Percentiles rank a stretch among this genome's conserved stretches.
These are phyloP conservation scores for Astragalus glycyphyllos DNA, from an alignment of 306 rosid genomes.

Conservation along the genomic window DNA sequence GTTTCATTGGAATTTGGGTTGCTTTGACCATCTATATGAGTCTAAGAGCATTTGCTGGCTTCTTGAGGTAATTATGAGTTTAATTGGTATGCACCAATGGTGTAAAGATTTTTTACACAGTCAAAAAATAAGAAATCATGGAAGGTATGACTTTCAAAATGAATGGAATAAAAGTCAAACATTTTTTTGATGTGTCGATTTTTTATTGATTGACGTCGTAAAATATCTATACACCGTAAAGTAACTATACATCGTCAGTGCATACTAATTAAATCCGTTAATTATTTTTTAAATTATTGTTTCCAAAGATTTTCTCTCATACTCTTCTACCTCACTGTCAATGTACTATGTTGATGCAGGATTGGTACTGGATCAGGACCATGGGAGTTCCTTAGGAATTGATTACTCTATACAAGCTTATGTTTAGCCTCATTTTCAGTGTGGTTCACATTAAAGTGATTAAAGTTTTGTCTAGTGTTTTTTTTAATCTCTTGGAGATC, in stretches of 20 bases:
- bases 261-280: no score
- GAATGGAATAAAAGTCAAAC: no score
- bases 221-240: no score
- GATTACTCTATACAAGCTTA: conserved; percentile 20
- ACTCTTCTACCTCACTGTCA: background rate
- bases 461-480: conserved; percentile 14
- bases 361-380: conserved; percentile 97
- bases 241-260: no score
- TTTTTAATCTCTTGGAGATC: conserved; percentile 18
- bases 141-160: no score
- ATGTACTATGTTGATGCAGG: conserved; percentile 54
- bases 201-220: no score
- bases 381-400: conserved; percentile 73
- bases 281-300: background rate
- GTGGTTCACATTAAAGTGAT: conserved; percentile 24
- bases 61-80: conserved; percentile 66
- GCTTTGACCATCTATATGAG: conserved; percentile 89
- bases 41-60: conserved; percentile 83
- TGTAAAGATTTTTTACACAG: no score
- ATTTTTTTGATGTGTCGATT: no score
- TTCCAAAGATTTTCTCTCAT: background rate
- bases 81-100: background rate
- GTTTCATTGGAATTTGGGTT: conserved; percentile 91
- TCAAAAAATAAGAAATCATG: no score
- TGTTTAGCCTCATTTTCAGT: conserved; percentile 25